Base-by-base conservation (phyloP, 2,329 filamentous ascomycete species). In the Ophiocordyceps camponoti-leonardi region DNA sequence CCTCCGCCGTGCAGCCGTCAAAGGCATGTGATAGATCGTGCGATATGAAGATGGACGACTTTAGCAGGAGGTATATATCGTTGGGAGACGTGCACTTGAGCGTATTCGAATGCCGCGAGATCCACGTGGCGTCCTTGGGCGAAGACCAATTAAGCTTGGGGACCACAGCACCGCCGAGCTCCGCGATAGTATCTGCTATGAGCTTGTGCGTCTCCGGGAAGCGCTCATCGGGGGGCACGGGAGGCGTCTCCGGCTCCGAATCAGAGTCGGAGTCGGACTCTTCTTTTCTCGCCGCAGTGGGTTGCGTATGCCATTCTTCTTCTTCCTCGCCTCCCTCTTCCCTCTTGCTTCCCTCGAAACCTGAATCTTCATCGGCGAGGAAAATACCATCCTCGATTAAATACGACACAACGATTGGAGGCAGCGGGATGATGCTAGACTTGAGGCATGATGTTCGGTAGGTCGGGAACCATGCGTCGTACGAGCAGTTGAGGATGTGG, bases 141-240 rank as follows among this genome's bases (percentile, higher is more conserved):
- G 87, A 81, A 6, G 88, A 95, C 92, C 92, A 98, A 67, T 96
- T 96, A 42, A 98, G 68, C 63, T 98, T 98, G 1, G 92, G 92
- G 2, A 83, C 81, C 10, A 94, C 88, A 49, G 81, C 78, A 48
- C 90, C 90, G 16, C 86, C 88, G 1, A 96, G 73, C 54, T 88
- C 83, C 13, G 70, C 64, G 50, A 98, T 95, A 40, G 76, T 83
- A 22, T 76, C 68, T 59, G 81, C 82, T 60, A 98, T 86, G 47
- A 74, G 64, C 41, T 78, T 68, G 61, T 98, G 92, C 2, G 88
- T 74, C 33, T 85, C 81, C 10, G 79, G 64, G 64, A 86, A 79
- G 35, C 75, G 67, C 53, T 68, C 55, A 58, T 79, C 72, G 20
- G 76, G 75, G 3, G 62, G 71, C 2, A 67, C 42, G 12, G 51